A percentile compares a stretch with the other conserved stretches of the same genome.
phyloP scores from a whole-genome alignment of 768 basidiomycete species.

The Fomitopsis serialis region DNA sequence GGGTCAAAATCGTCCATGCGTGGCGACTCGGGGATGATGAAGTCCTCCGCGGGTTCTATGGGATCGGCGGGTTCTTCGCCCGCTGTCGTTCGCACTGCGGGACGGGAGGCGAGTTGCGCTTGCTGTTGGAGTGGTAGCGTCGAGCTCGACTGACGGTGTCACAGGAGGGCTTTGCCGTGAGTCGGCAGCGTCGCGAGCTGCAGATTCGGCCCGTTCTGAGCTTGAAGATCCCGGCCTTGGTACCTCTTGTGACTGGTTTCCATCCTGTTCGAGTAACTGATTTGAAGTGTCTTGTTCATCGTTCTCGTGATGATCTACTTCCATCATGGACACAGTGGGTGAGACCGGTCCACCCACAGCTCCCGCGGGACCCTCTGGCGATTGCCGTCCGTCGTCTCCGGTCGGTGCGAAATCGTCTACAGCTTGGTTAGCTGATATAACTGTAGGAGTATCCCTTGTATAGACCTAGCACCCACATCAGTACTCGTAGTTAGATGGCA shows the following conservation, averaged over 20 bases:
- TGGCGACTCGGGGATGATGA: constrained; percentile 16
- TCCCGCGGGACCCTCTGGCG: no score
- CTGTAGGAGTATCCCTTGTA: no score
- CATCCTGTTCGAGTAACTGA: constrained; percentile 32
- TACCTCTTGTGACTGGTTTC: constrained; percentile 28
- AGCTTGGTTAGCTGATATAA: no score
- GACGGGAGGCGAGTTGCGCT: constrained; percentile 29
- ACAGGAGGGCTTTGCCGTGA: neutral
- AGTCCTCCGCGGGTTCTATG: constrained; percentile 38
- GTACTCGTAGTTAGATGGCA: no score
- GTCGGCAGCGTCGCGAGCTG: constrained; percentile 20
- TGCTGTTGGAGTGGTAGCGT: constrained; percentile 19
- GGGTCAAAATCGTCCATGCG: constrained; percentile 19
- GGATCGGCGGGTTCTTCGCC: constrained; percentile 26
- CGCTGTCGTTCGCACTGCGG: constrained; percentile 14
- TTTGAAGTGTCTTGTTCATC: constrained; percentile 33
- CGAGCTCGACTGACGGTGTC: constrained; percentile 27
- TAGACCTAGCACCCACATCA: no score
- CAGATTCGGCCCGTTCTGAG: constrained; percentile 22
- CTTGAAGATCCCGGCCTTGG: constrained; percentile 26
- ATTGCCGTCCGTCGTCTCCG: no score
- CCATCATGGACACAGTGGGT: no score
- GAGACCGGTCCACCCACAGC: no score
- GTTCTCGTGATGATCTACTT: constrained; percentile 29
- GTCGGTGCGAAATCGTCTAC: no score